Evolutionary conservation across 176 grass and related monocot species (phyloP), one percentile per base, ranked within the genome.

Genomic region (Raddia distichophylla): DNA sequence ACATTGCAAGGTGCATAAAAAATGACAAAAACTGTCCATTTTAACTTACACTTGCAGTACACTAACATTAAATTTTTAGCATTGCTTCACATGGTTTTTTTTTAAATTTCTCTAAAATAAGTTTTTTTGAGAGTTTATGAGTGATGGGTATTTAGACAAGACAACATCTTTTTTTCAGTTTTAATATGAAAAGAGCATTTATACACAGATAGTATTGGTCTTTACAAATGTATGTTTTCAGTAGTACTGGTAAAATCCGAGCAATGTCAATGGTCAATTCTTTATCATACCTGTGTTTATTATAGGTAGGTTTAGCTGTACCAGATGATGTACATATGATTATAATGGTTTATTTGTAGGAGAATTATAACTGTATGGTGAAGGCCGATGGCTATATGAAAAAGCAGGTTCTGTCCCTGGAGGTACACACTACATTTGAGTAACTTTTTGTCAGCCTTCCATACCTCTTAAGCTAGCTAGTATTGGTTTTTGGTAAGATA

Each of bases 301-400:
- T 27, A 27, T 27, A 27, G 27, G 27, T 27, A 27, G 27, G 27
- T 27, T 27, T 52, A 32, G 53, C 32, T 75, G 18, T 15, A 13
- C 43, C 34, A 20, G 0, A 7, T 75, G 14, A 8, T 61, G 16
- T 72, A 18, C n/a, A 32, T 14, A 66, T 67, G 44, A 83, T 62
- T n/a, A 80, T 73, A 17, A 33, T 27, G 58, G 19, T 64, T 67
- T 69, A 19, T 73, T 89, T 65, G 12, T 67, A 93, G 91, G 77
- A 77, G 35, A 81, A 76, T 11, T 90, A 90, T 80, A 60, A 69
- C 7, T 78, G 60, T 61, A 68, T 85, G 76, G 7, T 74, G 66
- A 83, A 90, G 60, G 79, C 35, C 27, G 85, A 82, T 69, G 58
- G 18, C 8, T 90, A 85, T 10, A 60, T 87, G 78, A 87, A 90